Percentiles rank a stretch among this genome's conserved stretches.
phyloP scores from a whole-genome alignment of 1,284 basidiomycete species.

The Pascua sp. region DNA sequence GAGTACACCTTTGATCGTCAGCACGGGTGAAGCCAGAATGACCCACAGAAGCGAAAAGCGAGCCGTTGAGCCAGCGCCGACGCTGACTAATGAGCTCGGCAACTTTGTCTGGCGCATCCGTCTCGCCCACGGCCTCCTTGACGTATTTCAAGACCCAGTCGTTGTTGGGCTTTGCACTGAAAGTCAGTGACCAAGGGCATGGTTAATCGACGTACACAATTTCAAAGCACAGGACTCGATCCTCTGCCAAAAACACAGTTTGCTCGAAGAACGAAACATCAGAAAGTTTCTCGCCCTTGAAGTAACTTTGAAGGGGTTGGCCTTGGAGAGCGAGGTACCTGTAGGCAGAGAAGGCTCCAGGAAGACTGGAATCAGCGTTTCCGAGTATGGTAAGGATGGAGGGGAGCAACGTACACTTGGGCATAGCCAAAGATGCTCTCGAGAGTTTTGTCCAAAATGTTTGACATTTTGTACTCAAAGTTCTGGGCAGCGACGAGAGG shows the following conservation, averaged over 20 bases:
- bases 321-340: constrained; percentile 74
- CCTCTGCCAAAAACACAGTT: constrained; percentile 50
- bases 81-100: constrained; percentile 90
- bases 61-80: constrained; percentile 60
- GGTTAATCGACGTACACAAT: constrained; percentile 57
- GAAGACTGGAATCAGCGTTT: no score
- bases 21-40: background rate
- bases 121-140: constrained; percentile 90
- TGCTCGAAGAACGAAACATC: constrained; percentile 63
- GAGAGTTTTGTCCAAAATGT: constrained; percentile 91
- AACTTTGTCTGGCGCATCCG: constrained; percentile 89
- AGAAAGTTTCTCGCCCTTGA: constrained; percentile 92
- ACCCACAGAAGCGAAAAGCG: constrained; percentile 78
- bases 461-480: constrained; percentile 84
- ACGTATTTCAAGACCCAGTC: constrained; percentile 96
- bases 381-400: no score
- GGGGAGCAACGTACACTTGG: constrained; percentile 59
- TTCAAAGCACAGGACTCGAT: constrained; percentile 96
- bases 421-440: constrained; percentile 86
- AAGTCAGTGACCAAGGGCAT: constrained; percentile 1
- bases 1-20: constrained; percentile 40
- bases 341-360: constrained; percentile 76
- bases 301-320: constrained; percentile 82
- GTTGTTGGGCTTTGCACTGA: constrained; percentile 72
- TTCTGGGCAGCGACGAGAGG: constrained; percentile 88